These are phyloP conservation scores for Russula sp. DNA, from an alignment of 768 basidiomycete genomes.

Conservation along the genomic window DNA sequence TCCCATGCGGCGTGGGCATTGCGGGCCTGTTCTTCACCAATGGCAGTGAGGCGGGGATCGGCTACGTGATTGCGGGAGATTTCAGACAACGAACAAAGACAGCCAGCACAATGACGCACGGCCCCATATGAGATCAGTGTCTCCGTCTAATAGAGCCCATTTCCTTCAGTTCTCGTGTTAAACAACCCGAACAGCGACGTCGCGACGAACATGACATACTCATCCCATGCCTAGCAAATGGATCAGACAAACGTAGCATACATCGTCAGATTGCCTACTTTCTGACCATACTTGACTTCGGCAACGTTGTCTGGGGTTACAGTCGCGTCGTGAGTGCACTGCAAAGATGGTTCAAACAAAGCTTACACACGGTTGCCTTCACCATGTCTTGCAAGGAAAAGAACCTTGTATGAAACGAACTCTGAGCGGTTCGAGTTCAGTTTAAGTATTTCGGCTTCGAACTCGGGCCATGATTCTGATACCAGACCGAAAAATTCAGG, in stretches of 20 bases:
- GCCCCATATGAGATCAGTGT: conserved; percentile 21
- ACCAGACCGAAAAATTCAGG: conserved; percentile 17
- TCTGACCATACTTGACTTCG: conserved; percentile 12
- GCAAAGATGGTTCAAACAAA: neutral
- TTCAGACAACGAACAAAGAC: neutral
- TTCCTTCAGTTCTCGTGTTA: conserved; percentile 6
- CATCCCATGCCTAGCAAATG: conserved; percentile 17
- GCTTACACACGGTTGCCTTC: conserved; percentile 12
- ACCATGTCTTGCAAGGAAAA: conserved; percentile 18
- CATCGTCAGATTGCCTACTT: conserved; percentile 3
- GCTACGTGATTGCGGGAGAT: conserved; percentile 4
- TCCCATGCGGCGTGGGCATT: conserved; percentile 20
- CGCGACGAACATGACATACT: conserved; percentile 1
- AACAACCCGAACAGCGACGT: neutral
- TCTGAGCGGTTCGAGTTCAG: neutral
- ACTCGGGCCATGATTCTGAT: conserved; percentile 11
- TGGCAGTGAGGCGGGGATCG: conserved; percentile 20
- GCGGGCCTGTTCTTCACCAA: conserved; percentile 23
- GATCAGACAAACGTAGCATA: neutral
- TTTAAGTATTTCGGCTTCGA: neutral
- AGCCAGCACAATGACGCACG: conserved; percentile 12
- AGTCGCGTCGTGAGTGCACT: neutral
- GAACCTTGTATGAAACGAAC: conserved; percentile 12
- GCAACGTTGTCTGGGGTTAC: conserved; percentile 20
- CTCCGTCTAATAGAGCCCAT: conserved; percentile 20